Percentiles rank a stretch among this genome's conserved stretches.
These are phyloP conservation scores for Calonectria hawksworthii DNA, from an alignment of 2,329 filamentous ascomycete species.

Conservation along the genomic window DNA sequence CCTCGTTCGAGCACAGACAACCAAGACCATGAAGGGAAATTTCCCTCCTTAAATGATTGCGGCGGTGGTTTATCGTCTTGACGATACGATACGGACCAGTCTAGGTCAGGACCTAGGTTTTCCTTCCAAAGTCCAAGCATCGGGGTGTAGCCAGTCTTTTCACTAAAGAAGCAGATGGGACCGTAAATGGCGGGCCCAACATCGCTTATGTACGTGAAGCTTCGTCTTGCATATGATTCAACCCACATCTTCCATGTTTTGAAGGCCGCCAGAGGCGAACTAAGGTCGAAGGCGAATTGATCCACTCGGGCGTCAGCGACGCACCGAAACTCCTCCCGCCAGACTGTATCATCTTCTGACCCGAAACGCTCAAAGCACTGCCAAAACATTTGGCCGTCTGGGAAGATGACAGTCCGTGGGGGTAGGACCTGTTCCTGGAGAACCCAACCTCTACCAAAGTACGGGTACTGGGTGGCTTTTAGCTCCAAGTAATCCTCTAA, in stretches of 20 bases:
- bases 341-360: background rate
- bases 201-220: background rate
- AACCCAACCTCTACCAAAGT: background rate
- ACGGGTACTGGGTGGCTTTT: background rate
- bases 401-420: background rate
- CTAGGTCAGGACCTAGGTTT: background rate
- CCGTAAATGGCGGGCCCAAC: background rate
- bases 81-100: background rate
- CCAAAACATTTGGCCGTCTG: background rate
- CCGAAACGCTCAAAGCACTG: background rate
- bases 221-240: background rate
- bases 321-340: background rate
- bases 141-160: background rate
- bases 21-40: background rate
- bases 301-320: background rate
- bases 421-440: background rate
- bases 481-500: background rate
- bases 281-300: background rate
- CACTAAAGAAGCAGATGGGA: background rate
- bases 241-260: background rate
- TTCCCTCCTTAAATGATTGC: background rate
- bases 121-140: background rate
- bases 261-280: background rate
- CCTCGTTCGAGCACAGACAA: background rate
- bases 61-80: background rate